Conservation (phyloP, 2,329 filamentous ascomycete genomes). For the Chaetomium globosum region DNA sequence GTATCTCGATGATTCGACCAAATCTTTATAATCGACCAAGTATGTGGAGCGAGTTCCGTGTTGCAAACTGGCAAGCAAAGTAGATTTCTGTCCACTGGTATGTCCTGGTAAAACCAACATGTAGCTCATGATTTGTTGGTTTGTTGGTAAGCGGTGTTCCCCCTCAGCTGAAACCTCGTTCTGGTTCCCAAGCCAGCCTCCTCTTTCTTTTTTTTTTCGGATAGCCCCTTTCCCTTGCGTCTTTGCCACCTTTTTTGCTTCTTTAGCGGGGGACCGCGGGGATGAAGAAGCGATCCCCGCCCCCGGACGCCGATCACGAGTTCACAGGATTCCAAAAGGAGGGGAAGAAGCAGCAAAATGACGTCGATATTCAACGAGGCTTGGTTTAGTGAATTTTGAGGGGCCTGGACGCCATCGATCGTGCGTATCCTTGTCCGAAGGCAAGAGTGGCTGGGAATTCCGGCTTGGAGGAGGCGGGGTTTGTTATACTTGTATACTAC, state of each 20-base stretch:
- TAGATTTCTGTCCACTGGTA: no score
- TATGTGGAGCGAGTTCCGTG: no score
- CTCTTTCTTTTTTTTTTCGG: neutral
- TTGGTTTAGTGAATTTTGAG: neutral
- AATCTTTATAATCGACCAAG: no score
- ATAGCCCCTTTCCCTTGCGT: neutral
- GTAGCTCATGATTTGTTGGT: no score
- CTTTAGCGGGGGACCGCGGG: neutral
- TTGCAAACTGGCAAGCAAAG: no score
- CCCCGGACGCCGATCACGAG: neutral
- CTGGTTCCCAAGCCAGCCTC: neutral
- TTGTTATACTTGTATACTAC: neutral
- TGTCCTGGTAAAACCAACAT: no score
- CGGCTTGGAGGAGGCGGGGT: neutral
- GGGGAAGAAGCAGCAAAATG: neutral
- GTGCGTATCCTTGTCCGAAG: neutral
- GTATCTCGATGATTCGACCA: no score
- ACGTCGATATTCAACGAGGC: neutral
- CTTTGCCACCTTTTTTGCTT: neutral
- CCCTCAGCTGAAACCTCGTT: no score
- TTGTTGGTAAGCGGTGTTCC: no score
- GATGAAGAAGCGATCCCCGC: neutral
- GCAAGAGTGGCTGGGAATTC: no score
- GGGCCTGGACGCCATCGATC: neutral
- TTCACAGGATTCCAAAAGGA: neutral